Percentiles rank a stretch among this genome's conserved stretches.
Conservation (phyloP, 2,329 filamentous ascomycete genomes). For the Phyllosticta citrichinensis region DNA sequence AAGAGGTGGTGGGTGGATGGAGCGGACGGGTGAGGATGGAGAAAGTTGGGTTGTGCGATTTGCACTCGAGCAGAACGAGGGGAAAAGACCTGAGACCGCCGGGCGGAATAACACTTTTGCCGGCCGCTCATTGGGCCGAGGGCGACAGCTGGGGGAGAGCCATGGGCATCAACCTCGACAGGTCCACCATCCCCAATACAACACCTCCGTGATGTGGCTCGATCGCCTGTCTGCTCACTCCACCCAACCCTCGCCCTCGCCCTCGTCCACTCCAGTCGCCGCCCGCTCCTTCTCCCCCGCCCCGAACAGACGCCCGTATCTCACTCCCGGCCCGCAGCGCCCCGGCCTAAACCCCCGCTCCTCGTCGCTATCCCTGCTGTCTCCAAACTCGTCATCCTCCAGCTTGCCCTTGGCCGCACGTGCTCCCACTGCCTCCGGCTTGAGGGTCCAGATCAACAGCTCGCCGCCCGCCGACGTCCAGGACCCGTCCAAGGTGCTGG, state of each 20-base stretch:
- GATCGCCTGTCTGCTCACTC: constrained; percentile 67
- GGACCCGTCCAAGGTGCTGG: constrained; percentile 63
- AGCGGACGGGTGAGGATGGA: constrained; percentile 7
- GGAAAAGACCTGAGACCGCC: constrained; percentile 5
- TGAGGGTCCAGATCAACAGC: constrained; percentile 48
- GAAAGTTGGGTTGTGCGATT: constrained; percentile 10
- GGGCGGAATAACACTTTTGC: constrained; percentile 6
- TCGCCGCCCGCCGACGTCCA: constrained; percentile 45
- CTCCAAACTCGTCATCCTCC: constrained; percentile 62
- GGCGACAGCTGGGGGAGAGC: not conserved
- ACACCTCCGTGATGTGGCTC: constrained; percentile 61
- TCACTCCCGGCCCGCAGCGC: constrained; percentile 57
- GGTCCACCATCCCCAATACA: no score
- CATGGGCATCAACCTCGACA: not conserved
- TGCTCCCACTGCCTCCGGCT: constrained; percentile 55
- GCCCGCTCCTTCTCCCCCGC: constrained; percentile 64
- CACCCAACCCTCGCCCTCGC: constrained; percentile 48
- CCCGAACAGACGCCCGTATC: constrained; percentile 56
- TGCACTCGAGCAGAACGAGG: constrained; percentile 6
- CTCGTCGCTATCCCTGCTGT: constrained; percentile 70
- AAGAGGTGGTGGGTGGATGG: constrained; percentile 9
- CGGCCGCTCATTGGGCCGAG: constrained; percentile 2
- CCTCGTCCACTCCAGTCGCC: constrained; percentile 33
- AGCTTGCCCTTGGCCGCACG: constrained; percentile 61
- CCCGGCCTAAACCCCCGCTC: constrained; percentile 59